phyloP scores from a whole-genome alignment of 805 yeast genomes.

The Ogataea methanolica region DNA sequence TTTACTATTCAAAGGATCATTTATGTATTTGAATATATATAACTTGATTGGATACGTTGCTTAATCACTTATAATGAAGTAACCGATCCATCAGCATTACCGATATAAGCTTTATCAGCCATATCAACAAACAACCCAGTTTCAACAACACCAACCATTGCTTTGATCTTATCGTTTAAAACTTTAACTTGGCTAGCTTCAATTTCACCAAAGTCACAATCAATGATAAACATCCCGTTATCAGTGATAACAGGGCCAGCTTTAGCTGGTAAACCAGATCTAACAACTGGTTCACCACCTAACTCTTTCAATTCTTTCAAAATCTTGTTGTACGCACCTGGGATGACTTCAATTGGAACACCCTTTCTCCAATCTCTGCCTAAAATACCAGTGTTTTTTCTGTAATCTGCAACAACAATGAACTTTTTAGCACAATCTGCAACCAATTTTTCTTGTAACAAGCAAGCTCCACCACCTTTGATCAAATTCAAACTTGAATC shows the following conservation, averaged over 20 bases:
- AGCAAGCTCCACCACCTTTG: slow-evolving; percentile 99
- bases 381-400: slow-evolving; percentile 70
- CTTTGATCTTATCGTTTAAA: slow-evolving; percentile 65
- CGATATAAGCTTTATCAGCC: slow-evolving; percentile 84
- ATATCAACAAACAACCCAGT: slow-evolving; percentile 80
- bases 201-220: slow-evolving; percentile 86
- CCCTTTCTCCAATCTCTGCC: slow-evolving; percentile 87
- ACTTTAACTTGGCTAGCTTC: slow-evolving; percentile 37
- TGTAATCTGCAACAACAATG: slow-evolving; percentile 85
- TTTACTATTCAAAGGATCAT: neutral
- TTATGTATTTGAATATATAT: too few species aligned
- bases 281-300: slow-evolving; percentile 64
- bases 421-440: slow-evolving; percentile 75
- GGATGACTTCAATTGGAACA: slow-evolving; percentile 93
- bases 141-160: slow-evolving; percentile 90
- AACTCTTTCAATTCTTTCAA: slow-evolving; percentile 52
- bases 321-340: slow-evolving; percentile 79
- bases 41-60: too few species aligned
- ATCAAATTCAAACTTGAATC: slow-evolving; percentile 77
- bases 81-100: slow-evolving; percentile 67
- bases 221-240: slow-evolving; percentile 88
- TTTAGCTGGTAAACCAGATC: slow-evolving; percentile 87
- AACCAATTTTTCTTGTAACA: slow-evolving; percentile 92
- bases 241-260: slow-evolving; percentile 98
- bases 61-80: slow-evolving; percentile 4